Percentiles rank a stretch among this genome's conserved stretches.
These are phyloP conservation scores for Vachellia collinsii DNA, from an alignment of 306 rosid genomes.

Conservation along the genomic window DNA sequence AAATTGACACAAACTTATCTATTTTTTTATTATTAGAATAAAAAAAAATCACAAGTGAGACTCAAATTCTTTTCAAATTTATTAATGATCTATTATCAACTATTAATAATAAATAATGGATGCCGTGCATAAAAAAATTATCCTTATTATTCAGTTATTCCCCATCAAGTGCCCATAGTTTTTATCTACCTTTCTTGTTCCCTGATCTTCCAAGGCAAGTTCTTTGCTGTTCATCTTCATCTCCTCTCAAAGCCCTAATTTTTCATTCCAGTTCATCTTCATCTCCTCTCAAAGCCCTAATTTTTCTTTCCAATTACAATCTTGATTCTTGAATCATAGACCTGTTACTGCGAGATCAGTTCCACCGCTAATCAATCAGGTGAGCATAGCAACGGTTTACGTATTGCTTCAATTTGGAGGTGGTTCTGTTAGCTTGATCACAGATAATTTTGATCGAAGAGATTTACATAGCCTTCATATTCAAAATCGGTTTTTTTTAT, in stretches of 20 bases:
- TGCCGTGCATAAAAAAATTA: too few species aligned
- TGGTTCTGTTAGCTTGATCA: neutral
- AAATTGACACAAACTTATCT: too few species aligned
- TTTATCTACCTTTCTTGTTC: neutral
- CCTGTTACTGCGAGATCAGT: constrained; percentile 24
- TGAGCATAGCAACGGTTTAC: neutral
- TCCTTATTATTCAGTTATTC: too few species aligned
- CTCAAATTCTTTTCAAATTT: too few species aligned
- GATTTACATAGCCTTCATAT: neutral
- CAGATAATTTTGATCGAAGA: neutral
- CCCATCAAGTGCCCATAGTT: neutral
- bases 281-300: constrained; percentile 28
- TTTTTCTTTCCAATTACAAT: constrained; percentile 22
- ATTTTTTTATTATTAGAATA: too few species aligned
- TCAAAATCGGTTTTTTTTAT: neutral
- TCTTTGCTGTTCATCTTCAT: constrained; percentile 3
- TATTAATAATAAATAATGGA: too few species aligned
- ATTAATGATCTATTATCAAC: too few species aligned
- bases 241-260: constrained; percentile 25
- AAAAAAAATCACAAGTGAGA: too few species aligned
- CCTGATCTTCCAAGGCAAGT: neutral
- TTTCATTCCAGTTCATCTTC: constrained; percentile 17
- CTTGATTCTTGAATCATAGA: neutral
- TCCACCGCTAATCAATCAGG: constrained; percentile 35
- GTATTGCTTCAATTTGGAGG: neutral